Evolutionary conservation across 805 yeast species (phyloP), one percentile per base, ranked within the genome.

Genomic region (Scheffersomyces ergatensis): DNA sequence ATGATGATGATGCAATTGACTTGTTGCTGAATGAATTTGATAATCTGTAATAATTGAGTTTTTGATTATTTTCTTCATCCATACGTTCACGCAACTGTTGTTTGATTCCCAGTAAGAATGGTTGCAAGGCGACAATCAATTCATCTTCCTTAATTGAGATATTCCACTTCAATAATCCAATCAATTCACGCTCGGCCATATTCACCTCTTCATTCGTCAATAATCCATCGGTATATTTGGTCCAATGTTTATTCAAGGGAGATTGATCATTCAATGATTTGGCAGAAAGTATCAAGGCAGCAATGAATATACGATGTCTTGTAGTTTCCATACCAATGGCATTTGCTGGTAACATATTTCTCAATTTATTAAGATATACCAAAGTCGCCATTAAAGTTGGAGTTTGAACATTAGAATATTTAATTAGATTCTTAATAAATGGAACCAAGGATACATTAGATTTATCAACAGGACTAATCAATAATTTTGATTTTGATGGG

Each of bases 221-320:
- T 33, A 93, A 72, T 0, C 97, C 97, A 58, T 84, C 83, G 3
- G 98, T 90, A 70, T 92, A 90, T 45, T 80, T 76, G 4, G 96
- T 83, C 99, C 99, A 92, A 68, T 93, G 97, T 66, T 85, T 90
- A 67, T 92, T 92, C 60, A 92, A 76, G 33, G 99, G 99, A 16
- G 95, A 83, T 3, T 96, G 85, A 69, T 92, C 99, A 64, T 92
- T 92, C 48, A 90, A 76, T 47, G 82, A 82, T 68, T 92, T 92
- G 13, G 98, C 97, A n/a, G 96, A 86, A 36, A 93, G 66, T 33
- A 92, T 88, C 42, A 92, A 73, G 34, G 96, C 80, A 0, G 97
- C 96, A 38, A 92, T 69, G 50, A 92, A 93, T 43, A 92, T 87
- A 45, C 98, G 76, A 68, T 92, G 99, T 57, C 95, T 78, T 7